A percentile compares a stretch with the other conserved stretches of the same genome.
phyloP scores from a whole-genome alignment of 176 grass and related monocot species.

The Hyparrhenia diplandra region DNA sequence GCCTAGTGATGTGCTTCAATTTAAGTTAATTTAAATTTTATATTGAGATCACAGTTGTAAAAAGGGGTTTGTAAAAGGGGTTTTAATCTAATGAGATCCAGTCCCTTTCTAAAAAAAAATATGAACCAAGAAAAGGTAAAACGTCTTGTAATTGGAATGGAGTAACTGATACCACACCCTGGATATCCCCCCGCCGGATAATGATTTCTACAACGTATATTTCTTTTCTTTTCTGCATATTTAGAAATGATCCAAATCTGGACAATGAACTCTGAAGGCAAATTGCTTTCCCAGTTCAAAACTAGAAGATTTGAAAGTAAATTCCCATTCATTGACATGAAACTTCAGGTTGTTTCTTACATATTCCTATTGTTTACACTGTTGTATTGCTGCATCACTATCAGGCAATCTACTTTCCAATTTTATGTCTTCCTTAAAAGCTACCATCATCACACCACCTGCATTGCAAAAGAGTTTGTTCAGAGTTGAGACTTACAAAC shows the following conservation, averaged over 20 bases:
- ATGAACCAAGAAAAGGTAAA: too few relatives aligned
- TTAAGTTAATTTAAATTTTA: too few relatives aligned
- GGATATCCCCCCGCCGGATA: neutral
- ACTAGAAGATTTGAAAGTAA: neutral
- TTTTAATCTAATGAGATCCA: too few relatives aligned
- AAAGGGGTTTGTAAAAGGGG: too few relatives aligned
- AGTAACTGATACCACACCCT: neutral
- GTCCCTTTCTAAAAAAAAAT: too few relatives aligned
- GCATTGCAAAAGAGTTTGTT: neutral
- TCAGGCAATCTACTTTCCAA: neutral
- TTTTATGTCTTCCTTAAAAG: neutral
- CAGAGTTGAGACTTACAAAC: neutral
- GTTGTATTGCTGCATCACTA: neutral
- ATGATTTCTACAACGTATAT: neutral
- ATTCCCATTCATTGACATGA: neutral
- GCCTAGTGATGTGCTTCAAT: too few relatives aligned
- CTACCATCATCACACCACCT: neutral
- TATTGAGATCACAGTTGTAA: too few relatives aligned
- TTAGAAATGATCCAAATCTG: neutral
- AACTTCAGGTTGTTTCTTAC: neutral
- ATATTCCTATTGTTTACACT: neutral
- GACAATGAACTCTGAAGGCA: neutral
- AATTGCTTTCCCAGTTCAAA: neutral
- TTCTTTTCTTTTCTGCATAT: neutral
- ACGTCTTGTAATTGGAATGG: neutral